A percentile compares a stretch with the other conserved stretches of the same genome.
Evolutionary conservation across 2,329 filamentous ascomycete genomes (phyloP).

Genomic region (Ophiostoma sp.): DNA sequence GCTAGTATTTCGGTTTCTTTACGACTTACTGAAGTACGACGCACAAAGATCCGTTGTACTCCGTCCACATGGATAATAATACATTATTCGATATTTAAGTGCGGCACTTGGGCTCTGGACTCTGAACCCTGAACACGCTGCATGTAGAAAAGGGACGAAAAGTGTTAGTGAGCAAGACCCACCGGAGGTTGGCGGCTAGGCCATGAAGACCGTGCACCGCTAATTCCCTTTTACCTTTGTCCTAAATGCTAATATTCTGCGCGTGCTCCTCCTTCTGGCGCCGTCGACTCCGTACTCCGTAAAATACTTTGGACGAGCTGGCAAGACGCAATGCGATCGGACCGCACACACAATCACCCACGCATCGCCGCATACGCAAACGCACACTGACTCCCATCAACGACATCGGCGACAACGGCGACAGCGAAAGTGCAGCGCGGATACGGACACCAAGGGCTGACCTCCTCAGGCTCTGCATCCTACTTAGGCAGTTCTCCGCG

Average conservation of each 20-base stretch:
- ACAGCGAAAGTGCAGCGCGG: too few relatives aligned
- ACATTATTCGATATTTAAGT: neutral
- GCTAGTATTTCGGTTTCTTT: neutral
- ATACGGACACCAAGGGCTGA: neutral
- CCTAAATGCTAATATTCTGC: neutral
- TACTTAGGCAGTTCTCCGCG: neutral
- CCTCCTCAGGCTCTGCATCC: neutral
- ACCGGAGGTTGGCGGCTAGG: neutral
- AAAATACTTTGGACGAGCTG: neutral
- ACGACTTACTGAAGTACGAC: neutral
- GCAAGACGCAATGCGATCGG: neutral
- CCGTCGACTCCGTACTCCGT: neutral
- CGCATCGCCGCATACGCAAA: neutral
- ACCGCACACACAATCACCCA: neutral
- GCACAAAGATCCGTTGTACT: neutral
- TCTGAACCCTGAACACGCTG: neutral
- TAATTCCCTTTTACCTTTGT: neutral
- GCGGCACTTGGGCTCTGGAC: too few relatives aligned
- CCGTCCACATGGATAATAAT: too few relatives aligned
- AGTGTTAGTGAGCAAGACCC: neutral
- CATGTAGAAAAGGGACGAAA: neutral
- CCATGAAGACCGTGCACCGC: constrained; percentile 5
- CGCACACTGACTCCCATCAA: neutral
- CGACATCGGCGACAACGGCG: neutral
- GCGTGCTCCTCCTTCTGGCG: neutral